Conservation (phyloP, 192 early-diverging fungal species). For the Lobulomyces angularis region DNA sequence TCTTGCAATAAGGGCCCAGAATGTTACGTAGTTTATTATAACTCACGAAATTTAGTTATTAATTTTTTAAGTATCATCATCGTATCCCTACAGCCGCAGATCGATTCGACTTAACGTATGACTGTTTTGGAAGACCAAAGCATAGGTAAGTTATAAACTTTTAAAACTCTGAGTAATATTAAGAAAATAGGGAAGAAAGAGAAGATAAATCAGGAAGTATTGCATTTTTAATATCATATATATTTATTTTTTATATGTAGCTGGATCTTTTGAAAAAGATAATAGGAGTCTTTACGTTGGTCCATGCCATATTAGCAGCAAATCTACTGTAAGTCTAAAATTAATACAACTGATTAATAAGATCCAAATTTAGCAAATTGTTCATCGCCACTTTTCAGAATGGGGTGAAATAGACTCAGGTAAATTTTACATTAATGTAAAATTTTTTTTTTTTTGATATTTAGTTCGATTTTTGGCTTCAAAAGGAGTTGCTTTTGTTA, state of each 20-base stretch:
- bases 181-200: conserved; percentile 26
- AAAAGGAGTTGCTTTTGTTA: conserved; percentile 74
- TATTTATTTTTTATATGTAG: conserved; percentile 19
- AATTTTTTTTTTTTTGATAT: conserved; percentile 11
- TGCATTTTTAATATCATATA: background rate
- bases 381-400: conserved; percentile 53
- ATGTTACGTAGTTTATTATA: conserved; percentile 20
- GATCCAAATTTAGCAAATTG: conserved; percentile 21
- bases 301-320: conserved; percentile 18
- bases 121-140: conserved; percentile 71
- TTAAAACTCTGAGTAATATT: conserved; percentile 4
- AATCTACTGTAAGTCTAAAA: conserved; percentile 22
- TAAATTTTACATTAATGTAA: conserved; percentile 18
- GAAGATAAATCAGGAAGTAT: conserved; percentile 32
- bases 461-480: conserved; percentile 53
- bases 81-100: conserved; percentile 37
- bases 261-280: conserved; percentile 68
- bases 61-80: conserved; percentile 30
- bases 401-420: conserved; percentile 69
- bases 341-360: too few species aligned
- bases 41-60: conserved; percentile 16
- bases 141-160: conserved; percentile 27
- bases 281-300: conserved; percentile 73
- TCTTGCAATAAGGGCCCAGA: conserved; percentile 56
- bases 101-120: conserved; percentile 26